phyloP scores from a whole-genome alignment of 2,329 filamentous ascomycete species.

The Arthrocladium fulminans region DNA sequence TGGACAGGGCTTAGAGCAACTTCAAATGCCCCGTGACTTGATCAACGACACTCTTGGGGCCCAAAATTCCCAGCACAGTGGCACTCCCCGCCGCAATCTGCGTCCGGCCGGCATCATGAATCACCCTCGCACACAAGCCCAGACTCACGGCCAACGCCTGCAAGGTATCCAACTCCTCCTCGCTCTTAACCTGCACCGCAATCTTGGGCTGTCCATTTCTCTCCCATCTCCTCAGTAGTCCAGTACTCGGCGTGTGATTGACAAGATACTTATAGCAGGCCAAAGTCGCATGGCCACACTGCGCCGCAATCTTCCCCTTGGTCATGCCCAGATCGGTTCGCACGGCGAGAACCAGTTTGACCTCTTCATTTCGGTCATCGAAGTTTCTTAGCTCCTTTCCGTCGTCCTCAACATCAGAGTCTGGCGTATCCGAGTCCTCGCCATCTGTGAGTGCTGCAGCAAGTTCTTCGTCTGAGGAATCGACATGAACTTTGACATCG shows the following conservation, averaged over 20 bases:
- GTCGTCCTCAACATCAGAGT: slow-evolving; percentile 59
- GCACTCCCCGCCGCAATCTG: slow-evolving; percentile 91
- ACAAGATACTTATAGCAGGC: slow-evolving; percentile 88
- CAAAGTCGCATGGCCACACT: slow-evolving; percentile 90
- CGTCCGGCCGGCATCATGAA: slow-evolving; percentile 90
- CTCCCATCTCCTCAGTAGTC: slow-evolving; percentile 78
- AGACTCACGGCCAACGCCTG: slow-evolving; percentile 73
- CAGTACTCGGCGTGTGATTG: slow-evolving; percentile 42
- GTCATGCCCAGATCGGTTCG: slow-evolving; percentile 94
- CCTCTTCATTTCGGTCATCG: slow-evolving; percentile 61
- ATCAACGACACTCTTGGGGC: slow-evolving; percentile 79
- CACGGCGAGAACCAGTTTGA: slow-evolving; percentile 88
- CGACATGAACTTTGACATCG: slow-evolving; percentile 38
- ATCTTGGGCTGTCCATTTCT: slow-evolving; percentile 81
- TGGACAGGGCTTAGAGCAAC: slow-evolving; percentile 51
- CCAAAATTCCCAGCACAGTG: slow-evolving; percentile 78
- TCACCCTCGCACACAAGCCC: slow-evolving; percentile 79
- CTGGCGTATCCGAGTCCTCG: slow-evolving; percentile 47
- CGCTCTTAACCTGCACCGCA: slow-evolving; percentile 76
- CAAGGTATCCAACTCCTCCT: slow-evolving; percentile 68
- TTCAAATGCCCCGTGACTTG: slow-evolving; percentile 77
- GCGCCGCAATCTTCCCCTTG: slow-evolving; percentile 97
- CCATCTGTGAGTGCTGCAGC: slow-evolving; percentile 11
- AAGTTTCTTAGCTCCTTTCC: slow-evolving; percentile 39
- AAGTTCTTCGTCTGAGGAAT: slow-evolving; percentile 34